Evolutionary conservation across 768 basidiomycete genomes (phyloP), one percentile per base, ranked within the genome.

Genomic region (Boletus edulis): DNA sequence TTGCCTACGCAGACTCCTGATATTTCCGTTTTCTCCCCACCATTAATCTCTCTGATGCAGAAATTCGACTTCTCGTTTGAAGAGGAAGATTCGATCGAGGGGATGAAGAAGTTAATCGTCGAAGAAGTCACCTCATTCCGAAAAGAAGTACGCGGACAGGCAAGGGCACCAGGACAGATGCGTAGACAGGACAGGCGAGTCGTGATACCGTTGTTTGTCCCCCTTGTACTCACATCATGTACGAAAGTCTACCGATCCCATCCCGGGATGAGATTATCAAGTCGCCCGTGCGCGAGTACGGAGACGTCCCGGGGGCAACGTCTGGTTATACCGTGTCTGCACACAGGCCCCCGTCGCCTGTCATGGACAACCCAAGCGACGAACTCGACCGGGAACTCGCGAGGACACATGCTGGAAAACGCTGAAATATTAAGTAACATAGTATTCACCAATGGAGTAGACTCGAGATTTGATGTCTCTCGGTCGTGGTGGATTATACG

Each of bases 61-160:
- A 85, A 89, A 78, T 98, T 99, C 62, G 94, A 98, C 72, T 98
- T 99, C 67, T 80, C 84, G 17, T 99, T 99, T 63, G 97, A 99
- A 73, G 89, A 90, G 60, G 97, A 98, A 73, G 97, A 99, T 56
- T 86, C 85, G 54, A 95, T 96, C 60, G 93, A 96, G 43, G 97
- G 97, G 10, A 99, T 99, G 97, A 92, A 96, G 73, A 84, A 82
- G 59, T 73, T 98, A 68, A 99, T 99, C 62, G 85, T 98, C 22
- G 84, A 95, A 29, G 95, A 98, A 71, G 96, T 98, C 38, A 85
- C 84, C 56, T 69, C 80, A 13, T 98, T 99, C 84, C 85, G 97
- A 37, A 81, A 87, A 10, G 86, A 94, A 68, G 95, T 98, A 9
- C 83, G 96, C 52, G 79, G 81, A n/a, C 92, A 94, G 64, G 84